A percentile compares a stretch with the other conserved stretches of the same genome.
Conservation (phyloP, 805 yeast species). For the Candida sithepensis region DNA sequence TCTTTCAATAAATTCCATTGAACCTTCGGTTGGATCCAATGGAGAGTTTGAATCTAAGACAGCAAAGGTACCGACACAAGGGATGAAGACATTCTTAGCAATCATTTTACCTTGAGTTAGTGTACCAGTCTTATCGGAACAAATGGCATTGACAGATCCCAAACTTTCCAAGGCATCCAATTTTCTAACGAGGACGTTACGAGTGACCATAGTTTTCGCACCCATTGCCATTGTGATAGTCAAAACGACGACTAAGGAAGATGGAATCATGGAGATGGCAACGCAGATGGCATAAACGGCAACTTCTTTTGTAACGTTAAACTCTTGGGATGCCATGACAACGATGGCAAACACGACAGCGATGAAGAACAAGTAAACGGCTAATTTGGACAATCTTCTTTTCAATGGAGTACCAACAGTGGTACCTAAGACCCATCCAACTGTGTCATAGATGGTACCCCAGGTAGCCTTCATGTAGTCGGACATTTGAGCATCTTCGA, state of each 20-base stretch:
- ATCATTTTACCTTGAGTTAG: slow-evolving; percentile 79
- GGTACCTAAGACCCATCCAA: slow-evolving; percentile 71
- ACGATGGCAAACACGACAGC: slow-evolving; percentile 86
- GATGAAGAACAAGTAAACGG: slow-evolving; percentile 63
- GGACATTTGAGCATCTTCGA: slow-evolving; percentile 41
- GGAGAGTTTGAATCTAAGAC: slow-evolving; percentile 58
- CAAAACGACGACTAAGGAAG: slow-evolving; percentile 72
- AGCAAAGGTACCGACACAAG: slow-evolving; percentile 53
- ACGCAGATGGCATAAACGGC: slow-evolving; percentile 89
- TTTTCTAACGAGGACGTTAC: slow-evolving; percentile 71
- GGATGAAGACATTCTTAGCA: slow-evolving; percentile 66
- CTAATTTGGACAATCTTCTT: slow-evolving; percentile 69
- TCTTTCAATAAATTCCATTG: slow-evolving; percentile 31
- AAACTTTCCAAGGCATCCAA: slow-evolving; percentile 75
- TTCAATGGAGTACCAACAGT: slow-evolving; percentile 81
- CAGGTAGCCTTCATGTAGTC: slow-evolving; percentile 46
- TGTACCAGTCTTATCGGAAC: slow-evolving; percentile 83
- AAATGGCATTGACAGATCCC: slow-evolving; percentile 75
- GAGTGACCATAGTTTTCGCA: slow-evolving; percentile 65
- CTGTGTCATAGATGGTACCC: slow-evolving; percentile 48
- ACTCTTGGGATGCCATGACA: slow-evolving; percentile 80
- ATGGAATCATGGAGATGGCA: slow-evolving; percentile 77
- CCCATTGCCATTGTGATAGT: slow-evolving; percentile 88
- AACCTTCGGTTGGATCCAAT: slow-evolving; percentile 61
- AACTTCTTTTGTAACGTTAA: slow-evolving; percentile 71